These are phyloP conservation scores for Vachellia pachyceras DNA, from an alignment of 306 rosid species.

Conservation along the genomic window DNA sequence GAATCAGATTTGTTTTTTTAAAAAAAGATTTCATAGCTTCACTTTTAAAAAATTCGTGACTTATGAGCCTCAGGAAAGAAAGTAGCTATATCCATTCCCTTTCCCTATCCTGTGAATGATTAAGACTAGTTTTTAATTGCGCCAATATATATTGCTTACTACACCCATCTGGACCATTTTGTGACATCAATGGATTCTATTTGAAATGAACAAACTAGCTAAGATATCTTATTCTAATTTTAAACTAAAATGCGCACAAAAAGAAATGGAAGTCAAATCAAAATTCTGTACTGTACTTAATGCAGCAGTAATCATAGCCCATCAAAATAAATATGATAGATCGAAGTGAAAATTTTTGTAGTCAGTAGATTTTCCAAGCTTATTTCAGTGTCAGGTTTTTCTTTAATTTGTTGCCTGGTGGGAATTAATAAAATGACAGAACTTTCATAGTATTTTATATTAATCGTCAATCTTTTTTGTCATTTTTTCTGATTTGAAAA, in stretches of 20 bases:
- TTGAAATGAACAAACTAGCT: not conserved
- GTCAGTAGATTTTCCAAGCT: constrained; percentile 11
- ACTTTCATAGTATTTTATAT: constrained; percentile 4
- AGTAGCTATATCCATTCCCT: constrained; percentile 13
- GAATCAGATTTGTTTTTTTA: not conserved
- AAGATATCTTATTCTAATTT: constrained; percentile 3
- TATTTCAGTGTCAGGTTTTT: not conserved
- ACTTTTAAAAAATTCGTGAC: constrained; percentile 9
- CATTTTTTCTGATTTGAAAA: constrained; percentile 26
- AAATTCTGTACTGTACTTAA: not conserved
- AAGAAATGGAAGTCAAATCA: not conserved
- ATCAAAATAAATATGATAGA: not conserved
- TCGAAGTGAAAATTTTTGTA: not conserved
- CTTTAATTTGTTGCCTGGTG: constrained; percentile 16
- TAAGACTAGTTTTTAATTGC: not conserved
- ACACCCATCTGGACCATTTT: not conserved
- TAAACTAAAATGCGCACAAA: not conserved
- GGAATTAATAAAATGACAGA: constrained; percentile 6
- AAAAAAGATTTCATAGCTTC: not conserved
- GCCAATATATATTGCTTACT: not conserved
- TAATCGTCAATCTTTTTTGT: constrained; percentile 16
- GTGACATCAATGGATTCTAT: not conserved
- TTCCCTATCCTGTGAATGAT: constrained; percentile 26
- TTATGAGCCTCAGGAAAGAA: not conserved
- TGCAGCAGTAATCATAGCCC: not conserved